A percentile compares a stretch with the other conserved stretches of the same genome.
These are phyloP conservation scores for Clonostachys rosea DNA, from an alignment of 2,329 filamentous ascomycete genomes.

Conservation along the genomic window DNA sequence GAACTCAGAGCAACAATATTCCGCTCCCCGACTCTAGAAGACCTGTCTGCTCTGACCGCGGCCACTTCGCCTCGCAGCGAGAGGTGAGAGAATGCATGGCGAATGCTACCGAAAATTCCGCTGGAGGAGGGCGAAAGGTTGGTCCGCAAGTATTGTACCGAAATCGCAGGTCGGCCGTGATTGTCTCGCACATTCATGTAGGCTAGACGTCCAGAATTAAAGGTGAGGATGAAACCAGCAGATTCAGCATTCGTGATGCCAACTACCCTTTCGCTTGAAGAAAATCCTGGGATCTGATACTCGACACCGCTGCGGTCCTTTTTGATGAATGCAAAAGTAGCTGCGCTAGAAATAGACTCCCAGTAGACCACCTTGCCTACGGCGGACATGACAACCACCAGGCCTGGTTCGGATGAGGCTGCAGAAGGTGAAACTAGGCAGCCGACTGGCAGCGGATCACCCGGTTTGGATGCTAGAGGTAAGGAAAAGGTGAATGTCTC, in stretches of 20 bases:
- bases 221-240: slow-evolving; percentile 79
- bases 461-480: slow-evolving; percentile 63
- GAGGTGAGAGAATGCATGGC: slow-evolving; percentile 67
- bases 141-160: slow-evolving; percentile 70
- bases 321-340: slow-evolving; percentile 76
- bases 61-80: slow-evolving; percentile 73
- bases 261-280: slow-evolving; percentile 72
- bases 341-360: slow-evolving; percentile 89
- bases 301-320: slow-evolving; percentile 80
- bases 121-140: slow-evolving; percentile 49
- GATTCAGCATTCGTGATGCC: slow-evolving; percentile 79
- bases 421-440: slow-evolving; percentile 76
- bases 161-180: slow-evolving; percentile 79
- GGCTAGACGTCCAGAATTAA: slow-evolving; percentile 81
- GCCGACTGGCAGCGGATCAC: slow-evolving; percentile 75
- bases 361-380: slow-evolving; percentile 88
- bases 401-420: slow-evolving; percentile 73
- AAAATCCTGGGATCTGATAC: slow-evolving; percentile 66
- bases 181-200: slow-evolving; percentile 83
- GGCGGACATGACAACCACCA: slow-evolving; percentile 80
- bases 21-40: slow-evolving; percentile 73
- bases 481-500: slow-evolving; percentile 79
- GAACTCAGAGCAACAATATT: slow-evolving; percentile 77
- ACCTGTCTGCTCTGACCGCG: slow-evolving; percentile 71
- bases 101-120: slow-evolving; percentile 78